Evolutionary conservation across 768 basidiomycete species (phyloP), one percentile per base, ranked within the genome.

Genomic region (Agaricus sinodeliciosus): DNA sequence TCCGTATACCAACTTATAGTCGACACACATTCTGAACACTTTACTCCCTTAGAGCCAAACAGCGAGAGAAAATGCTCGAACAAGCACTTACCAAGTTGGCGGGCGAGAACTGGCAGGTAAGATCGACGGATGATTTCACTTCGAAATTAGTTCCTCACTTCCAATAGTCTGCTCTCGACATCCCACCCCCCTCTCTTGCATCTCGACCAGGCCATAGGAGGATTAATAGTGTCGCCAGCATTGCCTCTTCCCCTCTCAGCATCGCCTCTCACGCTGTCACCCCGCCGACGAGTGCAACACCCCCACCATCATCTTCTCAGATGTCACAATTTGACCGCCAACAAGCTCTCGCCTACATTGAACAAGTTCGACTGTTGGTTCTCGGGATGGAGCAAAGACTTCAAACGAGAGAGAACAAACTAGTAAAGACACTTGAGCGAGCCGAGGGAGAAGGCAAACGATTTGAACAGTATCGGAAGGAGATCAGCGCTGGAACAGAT

Each of bases 91-190:
- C 80, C 4, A 82, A 78, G 56, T 67, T 90, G 18, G 85, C 80
- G 0, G 90, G 90, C 0, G 82, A 87, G 49, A 85, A 90, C 61
- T 92, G 90, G 90, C 86, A 90, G 80, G 87, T 84, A 53, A 35
- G 75, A 60, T 37, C 46, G 41, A 37, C n/a, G 25, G 9, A 34
- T 41, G 40, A 39, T 31, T 37, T 35, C n/a, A 22, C 22, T 16
- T 35, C 13, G 28, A 22, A 8, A n/a, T 22, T 28, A 22, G 27
- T 9, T 16, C 19, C 31, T 26, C 11, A 48, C 48, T 28, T 34
- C 19, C 27, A 43, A 18, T 40, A 70, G 71, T 62, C 63, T 16
- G 58, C 64, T 28, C 65, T 70, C 31, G 67, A 72, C 49, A 69
- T 74, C 12, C 53, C 68, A 8, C 62, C 67, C 2, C 49, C 59